phyloP scores from a whole-genome alignment of 805 yeast genomes.

The Wickerhamiella occidentalis region DNA sequence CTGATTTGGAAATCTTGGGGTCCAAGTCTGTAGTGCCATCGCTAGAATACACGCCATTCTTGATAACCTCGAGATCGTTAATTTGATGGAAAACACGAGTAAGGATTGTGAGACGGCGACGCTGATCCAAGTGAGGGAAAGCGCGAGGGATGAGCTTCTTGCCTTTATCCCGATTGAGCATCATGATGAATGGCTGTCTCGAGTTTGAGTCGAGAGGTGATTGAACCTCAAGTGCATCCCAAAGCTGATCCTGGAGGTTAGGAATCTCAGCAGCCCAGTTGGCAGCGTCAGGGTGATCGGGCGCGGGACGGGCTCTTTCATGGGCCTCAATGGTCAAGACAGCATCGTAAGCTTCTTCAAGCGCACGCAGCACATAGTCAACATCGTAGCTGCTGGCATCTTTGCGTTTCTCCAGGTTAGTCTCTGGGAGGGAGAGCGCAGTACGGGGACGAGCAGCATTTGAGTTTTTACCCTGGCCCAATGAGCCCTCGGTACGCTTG shows the following conservation, averaged over 20 bases:
- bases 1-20: constrained; percentile 41
- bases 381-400: constrained; percentile 22
- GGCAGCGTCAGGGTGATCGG: constrained; percentile 22
- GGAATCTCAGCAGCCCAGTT: constrained; percentile 28
- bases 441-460: constrained; percentile 22
- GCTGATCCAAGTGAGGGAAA: constrained; percentile 66
- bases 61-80: constrained; percentile 64
- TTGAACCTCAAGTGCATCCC: constrained; percentile 62
- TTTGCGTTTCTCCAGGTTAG: constrained; percentile 28
- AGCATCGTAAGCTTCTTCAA: constrained; percentile 68
- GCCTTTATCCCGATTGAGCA: constrained; percentile 74
- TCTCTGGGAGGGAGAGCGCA: constrained; percentile 28
- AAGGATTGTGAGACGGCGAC: constrained; percentile 63
- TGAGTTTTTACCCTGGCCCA: constrained; percentile 37
- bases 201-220: constrained; percentile 19
- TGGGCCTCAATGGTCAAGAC: constrained; percentile 69
- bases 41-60: constrained; percentile 59
- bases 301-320: constrained; percentile 44
- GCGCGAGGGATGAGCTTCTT: constrained; percentile 80
- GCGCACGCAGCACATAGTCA: constrained; percentile 47
- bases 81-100: constrained; percentile 70
- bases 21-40: constrained; percentile 23
- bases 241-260: constrained; percentile 34
- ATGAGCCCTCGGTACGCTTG: constrained; percentile 55
- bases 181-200: constrained; percentile 67